Evolutionary conservation across 805 yeast species (phyloP), one percentile per base, ranked within the genome.

Genomic region (Spathaspora gorwiae): DNA sequence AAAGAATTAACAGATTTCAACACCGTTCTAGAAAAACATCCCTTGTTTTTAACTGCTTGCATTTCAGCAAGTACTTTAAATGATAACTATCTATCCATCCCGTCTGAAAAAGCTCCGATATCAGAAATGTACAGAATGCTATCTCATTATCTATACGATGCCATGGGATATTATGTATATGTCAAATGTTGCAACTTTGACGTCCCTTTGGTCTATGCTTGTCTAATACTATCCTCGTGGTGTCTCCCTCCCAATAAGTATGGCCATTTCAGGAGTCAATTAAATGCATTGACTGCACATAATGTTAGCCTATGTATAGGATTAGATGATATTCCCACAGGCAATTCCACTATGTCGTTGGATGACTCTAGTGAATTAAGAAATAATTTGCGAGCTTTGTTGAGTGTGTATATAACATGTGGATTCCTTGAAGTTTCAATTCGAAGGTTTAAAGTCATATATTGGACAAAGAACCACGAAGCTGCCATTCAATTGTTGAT

Each of bases 231-330:
- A 9, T 74, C 80, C 6, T 52, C 75, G 6, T 78, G 83, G 83
- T 72, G 75, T 41, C 64, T 77, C 3, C 81, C 82, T 1, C 79
- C 81, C 6, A 63, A 68, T 32, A 69, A 67, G 51, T 68, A 76
- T 65, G 80, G 80, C 10, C 75, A 79, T 19, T 78, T 70, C 57
- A 76, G 73, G 47, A 78, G 75, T 54, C 81, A 76, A 53, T 65
- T 78, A 58, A 70, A 73, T 50, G 54, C 76, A 26, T 53, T 78
- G 50, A 67, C 70, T 39, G 77, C 78, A 2, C 62, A 70, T 42
- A 68, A 67, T 49, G 53, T 78, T 30, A 64, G 76, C 2, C 53
- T 78, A 30, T 78, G 81, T 53, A 62, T 77, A n/a, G 81, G 76
- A 47, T 55, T 75, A 33, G 78, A 77, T 11, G 61, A 45, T 57